A percentile compares a stretch with the other conserved stretches of the same genome.
Conservation (phyloP, 192 early-diverging fungal genomes). For the Coemansia sp. region DNA sequence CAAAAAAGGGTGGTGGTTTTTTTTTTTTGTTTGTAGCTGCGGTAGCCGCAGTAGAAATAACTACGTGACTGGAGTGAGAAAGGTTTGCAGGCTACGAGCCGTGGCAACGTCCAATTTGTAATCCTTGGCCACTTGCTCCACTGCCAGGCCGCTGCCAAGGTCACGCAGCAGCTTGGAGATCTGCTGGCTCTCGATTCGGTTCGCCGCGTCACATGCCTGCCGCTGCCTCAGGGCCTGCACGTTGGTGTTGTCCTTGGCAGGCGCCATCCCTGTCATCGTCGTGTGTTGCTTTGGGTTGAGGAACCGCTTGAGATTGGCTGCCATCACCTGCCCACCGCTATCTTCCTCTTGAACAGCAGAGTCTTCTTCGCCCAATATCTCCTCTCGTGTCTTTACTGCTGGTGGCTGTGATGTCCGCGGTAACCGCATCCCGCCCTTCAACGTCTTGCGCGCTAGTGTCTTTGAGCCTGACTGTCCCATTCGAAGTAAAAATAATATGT, state of each 20-base stretch:
- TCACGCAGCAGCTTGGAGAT: slow-evolving; percentile 12
- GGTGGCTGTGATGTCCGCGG: slow-evolving; percentile 27
- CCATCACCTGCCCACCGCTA: slow-evolving; percentile 14
- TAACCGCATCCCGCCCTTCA: slow-evolving; percentile 18
- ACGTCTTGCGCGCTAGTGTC: background rate
- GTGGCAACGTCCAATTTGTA: slow-evolving; percentile 25
- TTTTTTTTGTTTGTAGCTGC: background rate
- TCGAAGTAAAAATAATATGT: background rate
- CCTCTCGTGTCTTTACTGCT: slow-evolving; percentile 36
- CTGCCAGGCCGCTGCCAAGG: background rate
- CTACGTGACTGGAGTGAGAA: slow-evolving; percentile 10
- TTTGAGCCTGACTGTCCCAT: slow-evolving; percentile 46
- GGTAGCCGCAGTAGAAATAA: background rate
- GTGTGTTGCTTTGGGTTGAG: slow-evolving; percentile 43
- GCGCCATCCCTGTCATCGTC: slow-evolving; percentile 32
- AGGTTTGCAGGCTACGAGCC: slow-evolving; percentile 12
- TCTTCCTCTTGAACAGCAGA: background rate
- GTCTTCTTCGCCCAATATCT: slow-evolving; percentile 45
- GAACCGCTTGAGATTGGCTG: slow-evolving; percentile 47
- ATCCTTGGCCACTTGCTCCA: slow-evolving; percentile 15
- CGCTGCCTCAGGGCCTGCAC: slow-evolving; percentile 32
- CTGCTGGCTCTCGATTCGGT: slow-evolving; percentile 16
- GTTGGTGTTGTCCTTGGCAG: slow-evolving; percentile 39
- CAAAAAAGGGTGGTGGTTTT: no score
- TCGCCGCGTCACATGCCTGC: slow-evolving; percentile 18